A percentile compares a stretch with the other conserved stretches of the same genome.
Conservation (phyloP, 495 filamentous ascomycete species). For the Coniosporium apollinis region DNA sequence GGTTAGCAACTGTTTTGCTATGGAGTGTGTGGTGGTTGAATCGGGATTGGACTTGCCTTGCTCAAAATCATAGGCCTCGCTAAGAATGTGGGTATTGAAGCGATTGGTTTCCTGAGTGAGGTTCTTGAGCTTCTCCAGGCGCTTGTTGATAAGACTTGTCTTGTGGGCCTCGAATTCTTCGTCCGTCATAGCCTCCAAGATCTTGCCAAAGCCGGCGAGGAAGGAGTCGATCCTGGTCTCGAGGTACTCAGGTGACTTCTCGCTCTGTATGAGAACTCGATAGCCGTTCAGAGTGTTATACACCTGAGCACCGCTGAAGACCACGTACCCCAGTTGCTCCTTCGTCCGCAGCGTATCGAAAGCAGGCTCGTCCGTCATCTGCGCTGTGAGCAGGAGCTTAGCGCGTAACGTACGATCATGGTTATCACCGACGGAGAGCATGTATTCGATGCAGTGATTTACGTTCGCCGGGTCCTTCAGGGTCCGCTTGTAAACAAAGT, state of each 20-base stretch:
- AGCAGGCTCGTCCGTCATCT: conserved; percentile 79
- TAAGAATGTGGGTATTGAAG: conserved; percentile 72
- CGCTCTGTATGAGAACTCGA: conserved; percentile 86
- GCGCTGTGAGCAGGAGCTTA: conserved; percentile 68
- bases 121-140: conserved; percentile 86
- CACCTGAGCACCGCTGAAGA: conserved; percentile 62
- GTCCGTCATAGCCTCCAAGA: conserved; percentile 58
- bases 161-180: conserved; percentile 84
- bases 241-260: conserved; percentile 64
- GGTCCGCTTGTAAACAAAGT: conserved; percentile 63
- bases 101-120: conserved; percentile 66
- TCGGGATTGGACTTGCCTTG: conserved; percentile 47
- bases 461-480: conserved; percentile 84
- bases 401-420: conserved; percentile 49
- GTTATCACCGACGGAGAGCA: conserved; percentile 61
- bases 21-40: no score
- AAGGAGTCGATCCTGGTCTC: conserved; percentile 80
- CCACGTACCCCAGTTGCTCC: conserved; percentile 94
- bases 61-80: conserved; percentile 80
- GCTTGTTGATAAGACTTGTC: conserved; percentile 71
- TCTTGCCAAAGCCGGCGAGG: conserved; percentile 44
- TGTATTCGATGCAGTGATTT: conserved; percentile 93
- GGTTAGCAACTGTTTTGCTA: conserved; percentile 4
- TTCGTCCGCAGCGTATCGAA: conserved; percentile 93
- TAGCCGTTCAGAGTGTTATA: conserved; percentile 62